Evolutionary conservation across 208 protist species (phyloP), one percentile per base, ranked within the genome.

Genomic region (Acanthamoeba culbertsoni): DNA sequence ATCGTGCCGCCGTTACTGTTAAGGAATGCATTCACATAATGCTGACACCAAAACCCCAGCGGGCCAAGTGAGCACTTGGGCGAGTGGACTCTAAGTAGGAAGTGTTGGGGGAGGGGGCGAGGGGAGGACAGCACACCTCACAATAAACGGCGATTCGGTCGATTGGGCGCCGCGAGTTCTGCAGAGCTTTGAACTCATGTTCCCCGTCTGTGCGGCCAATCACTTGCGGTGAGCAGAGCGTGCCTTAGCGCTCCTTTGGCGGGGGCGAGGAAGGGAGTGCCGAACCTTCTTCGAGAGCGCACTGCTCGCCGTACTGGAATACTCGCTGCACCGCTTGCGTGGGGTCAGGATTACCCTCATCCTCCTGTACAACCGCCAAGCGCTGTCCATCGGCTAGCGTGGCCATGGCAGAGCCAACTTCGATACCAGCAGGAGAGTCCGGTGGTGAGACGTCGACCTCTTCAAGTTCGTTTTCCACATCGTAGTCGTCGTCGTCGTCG

Each of bases 1-100:
- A 95, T 94, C 48, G 62, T 57, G 37, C 93, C 93, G 0, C 93
- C 93, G 33, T 92, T 37, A 4, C 59, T 86, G 62, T 95, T 95
- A 26, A 95, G 57, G 53, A 95, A 95, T 20, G 93, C 90, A 71
- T 95, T 95, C 23, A 95, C 65, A 65, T 95, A 95, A 28, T 95
- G 75, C 75, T 86, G 45, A 16, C 1, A 14, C 20, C 45, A 5
- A 7, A 82, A 7, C 33, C 14, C 62, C 62, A 8, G 31, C 62
- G 33, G 26, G 62, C n/a, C 63, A 40, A 10, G 35, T 12, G 26
- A 73, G 23, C 23, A 77, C 31, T 12, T 18, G 3, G 23, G 0
- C 5, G 43, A 20, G 37, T 12, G 43, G 14, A 0, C 33, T 10
- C 7, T 18, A 46, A 42, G 16, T 2, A 77, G 18, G 2, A 35